phyloP scores from a whole-genome alignment of 495 filamentous ascomycete genomes.

The Entonaema liquescens region DNA sequence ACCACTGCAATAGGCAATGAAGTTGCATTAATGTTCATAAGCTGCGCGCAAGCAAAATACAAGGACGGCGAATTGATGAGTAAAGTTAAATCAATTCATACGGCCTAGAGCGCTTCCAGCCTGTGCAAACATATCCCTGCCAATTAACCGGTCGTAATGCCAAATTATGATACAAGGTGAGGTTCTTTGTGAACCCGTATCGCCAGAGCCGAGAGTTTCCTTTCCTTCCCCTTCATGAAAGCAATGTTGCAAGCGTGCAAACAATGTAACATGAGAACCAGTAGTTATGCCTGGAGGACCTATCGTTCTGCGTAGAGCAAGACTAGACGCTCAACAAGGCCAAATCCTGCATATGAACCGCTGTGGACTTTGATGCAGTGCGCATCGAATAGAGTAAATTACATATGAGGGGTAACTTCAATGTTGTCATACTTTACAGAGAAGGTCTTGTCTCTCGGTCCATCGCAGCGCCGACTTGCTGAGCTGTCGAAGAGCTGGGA shows the following conservation, averaged over 20 bases:
- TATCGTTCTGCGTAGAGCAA: not conserved
- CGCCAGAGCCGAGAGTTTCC: constrained; percentile 22
- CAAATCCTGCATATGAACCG: not conserved
- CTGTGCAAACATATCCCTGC: constrained; percentile 17
- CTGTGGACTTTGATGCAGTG: not conserved
- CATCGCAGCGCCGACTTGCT: constrained; percentile 47
- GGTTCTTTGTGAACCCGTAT: constrained; percentile 1
- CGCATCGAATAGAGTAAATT: not conserved
- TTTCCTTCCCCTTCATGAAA: not conserved
- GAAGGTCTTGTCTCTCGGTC: constrained; percentile 47
- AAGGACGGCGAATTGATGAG: not conserved
- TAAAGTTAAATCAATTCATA: constrained; percentile 7
- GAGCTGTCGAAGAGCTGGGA: constrained; percentile 44
- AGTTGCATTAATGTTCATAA: not conserved
- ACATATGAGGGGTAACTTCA: not conserved
- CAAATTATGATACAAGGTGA: constrained; percentile 32
- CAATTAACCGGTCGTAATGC: constrained; percentile 16
- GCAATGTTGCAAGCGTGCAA: not conserved
- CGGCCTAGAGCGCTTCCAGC: constrained; percentile 7
- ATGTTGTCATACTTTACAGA: constrained; percentile 36
- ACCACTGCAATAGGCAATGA: not conserved
- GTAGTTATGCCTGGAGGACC: not conserved
- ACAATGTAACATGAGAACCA: not conserved
- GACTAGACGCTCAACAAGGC: not conserved
- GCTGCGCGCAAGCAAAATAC: not conserved